Evolutionary conservation across 345 rosid species (phyloP).

Genomic region (Nasturtium officinale): DNA sequence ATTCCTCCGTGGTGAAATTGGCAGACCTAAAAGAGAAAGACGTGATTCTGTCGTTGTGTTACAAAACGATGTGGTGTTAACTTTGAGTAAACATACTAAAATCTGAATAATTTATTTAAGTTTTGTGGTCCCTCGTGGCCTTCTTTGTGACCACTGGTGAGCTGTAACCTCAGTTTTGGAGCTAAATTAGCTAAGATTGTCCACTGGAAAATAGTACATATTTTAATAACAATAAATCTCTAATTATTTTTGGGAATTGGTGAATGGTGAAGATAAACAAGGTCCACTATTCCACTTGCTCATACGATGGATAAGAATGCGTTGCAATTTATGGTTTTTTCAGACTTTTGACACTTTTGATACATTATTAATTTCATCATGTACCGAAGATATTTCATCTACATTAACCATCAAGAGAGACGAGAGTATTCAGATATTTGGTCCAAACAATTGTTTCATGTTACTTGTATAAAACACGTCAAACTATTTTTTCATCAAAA

Average conservation of each 20-base stretch:
- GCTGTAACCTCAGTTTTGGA: slow-evolving; percentile 7
- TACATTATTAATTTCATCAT: neutral
- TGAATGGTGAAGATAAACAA: neutral
- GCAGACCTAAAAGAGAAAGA: slow-evolving; percentile 13
- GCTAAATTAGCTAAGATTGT: slow-evolving; percentile 3
- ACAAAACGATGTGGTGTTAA: neutral
- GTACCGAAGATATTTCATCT: neutral
- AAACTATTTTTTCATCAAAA: too few relatives aligned
- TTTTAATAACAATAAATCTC: neutral
- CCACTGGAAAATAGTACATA: neutral
- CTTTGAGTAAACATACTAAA: neutral
- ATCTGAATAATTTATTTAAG: neutral
- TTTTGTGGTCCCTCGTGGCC: slow-evolving; percentile 8
- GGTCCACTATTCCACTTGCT: slow-evolving; percentile 31
- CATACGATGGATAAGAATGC: neutral
- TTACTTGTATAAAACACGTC: neutral
- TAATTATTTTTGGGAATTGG: neutral
- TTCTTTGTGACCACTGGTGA: neutral
- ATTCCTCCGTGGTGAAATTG: neutral
- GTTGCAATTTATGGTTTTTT: neutral
- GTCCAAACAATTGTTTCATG: neutral
- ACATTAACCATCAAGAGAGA: too few relatives aligned
- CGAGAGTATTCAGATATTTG: neutral
- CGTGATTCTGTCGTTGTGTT: neutral
- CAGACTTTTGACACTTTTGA: neutral